A percentile compares a stretch with the other conserved stretches of the same genome.
phyloP scores from a whole-genome alignment of 2,329 filamentous ascomycete genomes.

The Dactylonectria macrodidyma region DNA sequence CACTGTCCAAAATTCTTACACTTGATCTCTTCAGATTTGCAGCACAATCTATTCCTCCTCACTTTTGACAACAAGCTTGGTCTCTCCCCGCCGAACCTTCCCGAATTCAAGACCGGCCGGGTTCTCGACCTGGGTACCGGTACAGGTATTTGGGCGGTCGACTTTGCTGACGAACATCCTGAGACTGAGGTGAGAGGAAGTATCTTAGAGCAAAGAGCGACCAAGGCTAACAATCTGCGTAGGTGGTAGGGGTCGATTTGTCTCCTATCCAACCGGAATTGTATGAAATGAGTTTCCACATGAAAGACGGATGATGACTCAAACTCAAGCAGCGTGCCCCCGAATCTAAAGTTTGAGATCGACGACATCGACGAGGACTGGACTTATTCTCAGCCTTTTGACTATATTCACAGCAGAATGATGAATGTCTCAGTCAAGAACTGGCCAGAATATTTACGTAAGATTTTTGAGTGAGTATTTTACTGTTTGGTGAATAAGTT shows the following conservation, averaged over 20 bases:
- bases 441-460: background rate
- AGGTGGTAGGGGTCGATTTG: background rate
- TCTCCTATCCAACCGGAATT: background rate
- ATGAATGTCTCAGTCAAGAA: background rate
- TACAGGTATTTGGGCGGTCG: constrained; percentile 8
- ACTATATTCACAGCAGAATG: background rate
- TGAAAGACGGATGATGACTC: background rate
- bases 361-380: background rate
- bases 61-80: constrained; percentile 11
- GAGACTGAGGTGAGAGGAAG: constrained; percentile 6
- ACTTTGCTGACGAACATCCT: constrained; percentile 15
- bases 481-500: background rate
- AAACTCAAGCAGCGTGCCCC: background rate
- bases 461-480: background rate
- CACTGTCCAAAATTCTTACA: background rate
- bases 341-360: background rate
- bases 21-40: background rate
- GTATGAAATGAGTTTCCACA: background rate
- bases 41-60: constrained; percentile 6
- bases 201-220: background rate
- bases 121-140: constrained; percentile 12
- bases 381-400: background rate
- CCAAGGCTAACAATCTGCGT: background rate
- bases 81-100: constrained; percentile 5
- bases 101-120: background rate